A percentile compares a stretch with the other conserved stretches of the same genome.
Evolutionary conservation across 2,329 filamentous ascomycete species (phyloP).

Genomic region (Penicillium sp.): DNA sequence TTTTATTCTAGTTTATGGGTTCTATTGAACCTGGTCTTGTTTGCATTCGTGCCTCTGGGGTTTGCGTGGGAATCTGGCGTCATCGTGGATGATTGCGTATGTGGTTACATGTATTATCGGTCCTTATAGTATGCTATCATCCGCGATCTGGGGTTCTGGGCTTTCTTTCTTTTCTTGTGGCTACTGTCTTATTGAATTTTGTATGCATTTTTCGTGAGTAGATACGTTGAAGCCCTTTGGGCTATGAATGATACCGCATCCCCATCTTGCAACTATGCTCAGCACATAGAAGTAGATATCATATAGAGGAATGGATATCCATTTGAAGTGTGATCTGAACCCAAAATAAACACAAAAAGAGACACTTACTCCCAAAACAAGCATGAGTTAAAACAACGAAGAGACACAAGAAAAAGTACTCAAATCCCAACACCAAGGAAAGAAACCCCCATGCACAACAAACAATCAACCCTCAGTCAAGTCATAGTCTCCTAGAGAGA

Average conservation of each 20-base stretch:
- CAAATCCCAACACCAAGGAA: constrained; percentile 10
- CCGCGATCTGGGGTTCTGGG: neutral
- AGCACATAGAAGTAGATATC: neutral
- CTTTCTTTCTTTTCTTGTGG: neutral
- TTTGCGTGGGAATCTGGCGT: neutral
- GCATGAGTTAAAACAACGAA: constrained; percentile 1
- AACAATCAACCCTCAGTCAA: constrained; percentile 1
- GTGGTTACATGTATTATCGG: neutral
- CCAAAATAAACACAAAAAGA: neutral
- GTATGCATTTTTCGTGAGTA: neutral
- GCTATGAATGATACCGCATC: neutral
- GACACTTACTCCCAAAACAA: neutral
- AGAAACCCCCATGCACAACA: constrained; percentile 8
- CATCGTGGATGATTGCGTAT: neutral
- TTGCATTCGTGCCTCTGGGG: neutral
- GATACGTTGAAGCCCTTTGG: neutral
- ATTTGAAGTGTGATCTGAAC: neutral
- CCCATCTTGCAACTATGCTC: neutral
- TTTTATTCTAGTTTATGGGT: constrained; percentile 4
- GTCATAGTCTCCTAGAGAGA: neutral
- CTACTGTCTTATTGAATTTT: neutral
- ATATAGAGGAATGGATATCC: neutral
- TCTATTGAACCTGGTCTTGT: neutral
- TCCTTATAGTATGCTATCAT: neutral
- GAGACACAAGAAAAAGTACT: constrained; percentile 4